A percentile compares a stretch with the other conserved stretches of the same genome.
Conservation (phyloP, 176 grass and related monocot species). For the Triticum turgidum region DNA sequence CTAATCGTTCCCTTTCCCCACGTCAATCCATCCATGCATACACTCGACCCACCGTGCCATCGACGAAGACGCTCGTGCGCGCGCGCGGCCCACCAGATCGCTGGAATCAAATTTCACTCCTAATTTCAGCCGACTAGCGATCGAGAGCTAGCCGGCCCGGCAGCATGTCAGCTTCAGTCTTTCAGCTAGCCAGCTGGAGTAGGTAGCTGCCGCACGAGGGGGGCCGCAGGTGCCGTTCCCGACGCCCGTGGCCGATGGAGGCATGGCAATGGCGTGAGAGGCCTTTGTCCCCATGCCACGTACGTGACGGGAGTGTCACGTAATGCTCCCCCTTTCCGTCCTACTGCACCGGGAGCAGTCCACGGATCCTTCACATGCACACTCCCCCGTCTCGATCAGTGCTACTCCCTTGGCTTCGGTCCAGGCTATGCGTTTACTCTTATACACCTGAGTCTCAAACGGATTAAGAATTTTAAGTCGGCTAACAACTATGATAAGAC, state of each 20-base stretch:
- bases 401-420: neutral
- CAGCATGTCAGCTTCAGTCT: constrained; percentile 14
- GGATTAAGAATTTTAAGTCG: too few relatives aligned
- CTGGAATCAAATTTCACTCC: neutral
- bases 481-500: too few relatives aligned
- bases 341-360: neutral
- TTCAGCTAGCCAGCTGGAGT: neutral
- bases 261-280: constrained; percentile 6
- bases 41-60: neutral
- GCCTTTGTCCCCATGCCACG: constrained; percentile 26
- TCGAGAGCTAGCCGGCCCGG: neutral
- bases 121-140: neutral
- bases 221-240: constrained; percentile 7
- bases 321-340: neutral
- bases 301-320: constrained; percentile 1
- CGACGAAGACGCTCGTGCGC: neutral
- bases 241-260: constrained; percentile 1
- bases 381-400: neutral
- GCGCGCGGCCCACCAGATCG: neutral
- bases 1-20: too few relatives aligned
- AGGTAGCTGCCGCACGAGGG: neutral
- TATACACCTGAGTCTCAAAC: neutral
- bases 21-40: neutral
- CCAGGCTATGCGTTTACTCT: neutral
- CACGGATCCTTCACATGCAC: constrained; percentile 17